Conservation (phyloP, 1,139 yeast genomes). For the Pichia sp. region DNA sequence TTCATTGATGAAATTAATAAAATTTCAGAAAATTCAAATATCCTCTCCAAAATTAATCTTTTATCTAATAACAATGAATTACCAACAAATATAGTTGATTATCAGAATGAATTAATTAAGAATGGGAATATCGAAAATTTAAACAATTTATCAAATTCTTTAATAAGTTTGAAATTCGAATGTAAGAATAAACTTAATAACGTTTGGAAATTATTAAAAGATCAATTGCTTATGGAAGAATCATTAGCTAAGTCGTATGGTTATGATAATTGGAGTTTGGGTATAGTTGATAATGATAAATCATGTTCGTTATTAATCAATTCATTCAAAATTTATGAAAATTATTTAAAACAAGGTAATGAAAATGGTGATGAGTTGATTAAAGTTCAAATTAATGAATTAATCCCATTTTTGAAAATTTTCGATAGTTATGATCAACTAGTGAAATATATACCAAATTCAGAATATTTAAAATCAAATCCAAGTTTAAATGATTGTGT, state of each 20-base stretch:
- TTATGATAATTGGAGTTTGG: constrained; percentile 43
- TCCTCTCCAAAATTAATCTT: background rate
- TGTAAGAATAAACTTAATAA: constrained; percentile 25
- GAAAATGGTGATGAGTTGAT: constrained; percentile 53
- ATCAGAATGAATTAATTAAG: constrained; percentile 48
- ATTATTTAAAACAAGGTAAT: constrained; percentile 50
- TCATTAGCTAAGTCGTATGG: constrained; percentile 44
- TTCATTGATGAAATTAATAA: constrained; percentile 43
- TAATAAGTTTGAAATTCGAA: constrained; percentile 31
- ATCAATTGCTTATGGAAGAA: constrained; percentile 47
- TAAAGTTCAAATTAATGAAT: constrained; percentile 36
- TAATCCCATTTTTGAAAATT: constrained; percentile 39
- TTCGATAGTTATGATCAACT: constrained; percentile 35
- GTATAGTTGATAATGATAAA: constrained; percentile 35
- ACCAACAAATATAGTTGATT: constrained; percentile 52
- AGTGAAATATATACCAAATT: constrained; percentile 42
- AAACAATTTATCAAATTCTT: constrained; percentile 40
- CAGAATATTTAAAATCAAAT: constrained; percentile 37
- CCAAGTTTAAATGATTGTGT: constrained; percentile 35
- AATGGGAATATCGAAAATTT: constrained; percentile 48
- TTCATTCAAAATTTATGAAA: constrained; percentile 39
- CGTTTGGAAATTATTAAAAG: constrained; percentile 35
- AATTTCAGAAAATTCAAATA: constrained; percentile 42
- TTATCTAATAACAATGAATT: constrained; percentile 36
- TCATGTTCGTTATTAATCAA: constrained; percentile 29